phyloP scores from a whole-genome alignment of 805 yeast genomes.

The Huiozyma naganishii region DNA sequence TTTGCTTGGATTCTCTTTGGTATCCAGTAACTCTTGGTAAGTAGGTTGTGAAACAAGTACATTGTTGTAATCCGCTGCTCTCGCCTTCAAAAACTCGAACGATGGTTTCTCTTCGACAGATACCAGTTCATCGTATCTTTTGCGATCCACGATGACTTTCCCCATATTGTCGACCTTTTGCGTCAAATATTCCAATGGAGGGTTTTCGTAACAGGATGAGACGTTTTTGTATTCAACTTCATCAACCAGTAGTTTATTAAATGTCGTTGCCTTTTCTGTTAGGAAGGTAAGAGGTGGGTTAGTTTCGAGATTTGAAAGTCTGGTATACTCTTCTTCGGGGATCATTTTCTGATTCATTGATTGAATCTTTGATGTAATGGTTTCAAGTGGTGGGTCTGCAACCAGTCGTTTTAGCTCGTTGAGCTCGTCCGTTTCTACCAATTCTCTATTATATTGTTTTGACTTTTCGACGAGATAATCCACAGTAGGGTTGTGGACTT shows the following conservation, averaged over 20 bases:
- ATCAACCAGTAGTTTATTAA: background rate
- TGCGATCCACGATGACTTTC: background rate
- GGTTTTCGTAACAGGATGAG: constrained; percentile 2
- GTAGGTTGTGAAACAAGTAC: too few species aligned
- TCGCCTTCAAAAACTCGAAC: background rate
- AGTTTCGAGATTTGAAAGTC: too few species aligned
- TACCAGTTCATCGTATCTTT: background rate
- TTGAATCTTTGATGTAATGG: constrained; percentile 15
- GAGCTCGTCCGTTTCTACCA: constrained; percentile 1
- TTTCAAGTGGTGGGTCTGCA: constrained; percentile 10
- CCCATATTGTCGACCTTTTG: constrained; percentile 13
- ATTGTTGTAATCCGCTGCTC: background rate
- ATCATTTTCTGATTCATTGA: constrained; percentile 7
- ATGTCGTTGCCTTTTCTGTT: background rate
- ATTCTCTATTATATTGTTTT: background rate
- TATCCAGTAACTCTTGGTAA: background rate
- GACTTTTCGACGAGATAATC: constrained; percentile 5
- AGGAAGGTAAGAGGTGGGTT: too few species aligned
- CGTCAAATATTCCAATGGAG: constrained; percentile 16
- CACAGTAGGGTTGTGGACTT: background rate
- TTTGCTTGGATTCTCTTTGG: background rate
- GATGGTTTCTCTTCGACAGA: background rate
- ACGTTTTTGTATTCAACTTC: background rate
- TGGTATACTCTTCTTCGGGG: background rate
- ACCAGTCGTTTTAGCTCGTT: background rate